Conservation (phyloP, 805 yeast species). For the Aciculoconidium aculeatum region DNA sequence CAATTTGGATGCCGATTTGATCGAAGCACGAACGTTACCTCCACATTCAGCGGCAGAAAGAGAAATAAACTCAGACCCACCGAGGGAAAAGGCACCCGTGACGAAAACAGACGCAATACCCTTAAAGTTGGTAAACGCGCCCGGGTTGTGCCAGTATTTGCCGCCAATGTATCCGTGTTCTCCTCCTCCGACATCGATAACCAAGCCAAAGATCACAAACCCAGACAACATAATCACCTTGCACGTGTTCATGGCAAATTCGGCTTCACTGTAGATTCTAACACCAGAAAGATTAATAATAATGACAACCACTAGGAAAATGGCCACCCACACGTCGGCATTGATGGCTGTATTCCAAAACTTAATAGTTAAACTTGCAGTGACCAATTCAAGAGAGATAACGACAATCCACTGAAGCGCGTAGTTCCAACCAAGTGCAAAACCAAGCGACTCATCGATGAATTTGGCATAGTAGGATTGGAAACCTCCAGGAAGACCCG, state of each 20-base stretch:
- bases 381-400: conserved; percentile 22
- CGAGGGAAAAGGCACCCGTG: conserved; percentile 28
- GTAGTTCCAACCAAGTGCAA: conserved; percentile 36
- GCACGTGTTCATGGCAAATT: conserved; percentile 21
- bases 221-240: conserved; percentile 22
- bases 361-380: conserved; percentile 22
- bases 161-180: conserved; percentile 27
- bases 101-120: conserved; percentile 26
- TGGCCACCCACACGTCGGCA: conserved; percentile 18
- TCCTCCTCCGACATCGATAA: conserved; percentile 22
- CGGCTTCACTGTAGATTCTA: conserved; percentile 25
- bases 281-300: conserved; percentile 22
- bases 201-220: conserved; percentile 23
- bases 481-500: conserved; percentile 23
- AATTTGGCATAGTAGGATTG: conserved; percentile 24
- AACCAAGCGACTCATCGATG: conserved; percentile 32
- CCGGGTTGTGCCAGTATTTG: conserved; percentile 28
- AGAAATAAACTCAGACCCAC: conserved; percentile 30
- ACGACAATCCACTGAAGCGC: conserved; percentile 26
- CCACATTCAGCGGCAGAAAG: conserved; percentile 25
- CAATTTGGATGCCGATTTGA: conserved; percentile 18
- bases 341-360: conserved; percentile 19
- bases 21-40: conserved; percentile 17
- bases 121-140: conserved; percentile 23
- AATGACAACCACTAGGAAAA: conserved; percentile 18